Percentiles rank a stretch among this genome's conserved stretches.
phyloP scores from a whole-genome alignment of 805 yeast species.

The Ascoidea tarda region DNA sequence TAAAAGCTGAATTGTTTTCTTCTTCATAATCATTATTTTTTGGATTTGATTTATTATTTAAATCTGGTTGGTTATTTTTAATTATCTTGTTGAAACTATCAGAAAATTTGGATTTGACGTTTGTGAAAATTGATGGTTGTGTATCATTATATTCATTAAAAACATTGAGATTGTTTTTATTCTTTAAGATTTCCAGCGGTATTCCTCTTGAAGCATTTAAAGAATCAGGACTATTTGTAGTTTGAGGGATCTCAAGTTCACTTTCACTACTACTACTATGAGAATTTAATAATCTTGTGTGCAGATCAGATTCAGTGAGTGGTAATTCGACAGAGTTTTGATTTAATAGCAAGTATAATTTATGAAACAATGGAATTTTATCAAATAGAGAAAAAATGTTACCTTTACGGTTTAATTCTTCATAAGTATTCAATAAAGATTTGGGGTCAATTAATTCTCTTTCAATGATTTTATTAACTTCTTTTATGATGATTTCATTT shows the following conservation, averaged over 20 bases:
- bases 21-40: background rate
- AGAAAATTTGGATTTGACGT: background rate
- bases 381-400: too few species aligned
- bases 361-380: background rate
- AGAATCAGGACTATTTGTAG: too few species aligned
- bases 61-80: background rate
- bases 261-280: too few species aligned
- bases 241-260: too few species aligned
- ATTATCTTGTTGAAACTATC: background rate
- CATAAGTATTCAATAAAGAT: constrained; percentile 7
- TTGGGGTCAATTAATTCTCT: constrained; percentile 2
- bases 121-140: too few species aligned
- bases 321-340: background rate
- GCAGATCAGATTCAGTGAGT: background rate
- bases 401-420: constrained; percentile 1
- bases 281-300: background rate
- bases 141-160: too few species aligned
- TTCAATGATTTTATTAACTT: constrained; percentile 4
- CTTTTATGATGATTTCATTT: background rate
- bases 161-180: too few species aligned
- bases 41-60: too few species aligned
- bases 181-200: too few species aligned
- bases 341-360: background rate
- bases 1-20: background rate
- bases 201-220: too few species aligned